A percentile compares a stretch with the other conserved stretches of the same genome.
phyloP scores from a whole-genome alignment of 2,329 filamentous ascomycete genomes.

The Sporothrix brasiliensis region DNA sequence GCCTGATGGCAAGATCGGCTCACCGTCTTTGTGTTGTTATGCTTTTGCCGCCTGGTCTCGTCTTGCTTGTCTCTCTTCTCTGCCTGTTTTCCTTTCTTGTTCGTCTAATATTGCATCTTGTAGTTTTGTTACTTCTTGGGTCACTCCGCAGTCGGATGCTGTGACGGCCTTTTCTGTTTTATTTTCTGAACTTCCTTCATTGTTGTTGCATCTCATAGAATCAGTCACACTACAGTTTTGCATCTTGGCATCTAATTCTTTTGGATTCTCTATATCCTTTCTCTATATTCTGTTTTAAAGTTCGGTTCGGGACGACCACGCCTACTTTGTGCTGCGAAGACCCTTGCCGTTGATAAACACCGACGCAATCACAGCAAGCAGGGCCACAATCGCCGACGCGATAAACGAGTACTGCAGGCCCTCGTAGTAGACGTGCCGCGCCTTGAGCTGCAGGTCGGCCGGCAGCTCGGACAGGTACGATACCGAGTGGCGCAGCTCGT shows the following conservation, averaged over 20 bases:
- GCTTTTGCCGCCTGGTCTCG: not conserved
- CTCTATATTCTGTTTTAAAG: not conserved
- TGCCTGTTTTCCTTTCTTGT: not conserved
- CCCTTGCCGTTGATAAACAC: constrained; percentile 24
- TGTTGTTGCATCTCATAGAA: constrained; percentile 28
- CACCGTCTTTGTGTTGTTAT: not conserved
- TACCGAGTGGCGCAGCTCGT: constrained; percentile 64
- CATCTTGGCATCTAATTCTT: not conserved
- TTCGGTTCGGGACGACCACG: not conserved
- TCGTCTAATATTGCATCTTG: not conserved
- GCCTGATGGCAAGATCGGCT: too few species aligned
- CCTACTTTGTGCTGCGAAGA: constrained; percentile 24
- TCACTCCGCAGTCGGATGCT: constrained; percentile 1
- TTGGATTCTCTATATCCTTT: not conserved
- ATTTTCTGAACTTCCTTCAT: not conserved
- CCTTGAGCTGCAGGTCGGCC: constrained; percentile 58
- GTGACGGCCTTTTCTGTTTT: not conserved
- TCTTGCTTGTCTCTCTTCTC: not conserved
- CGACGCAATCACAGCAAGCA: constrained; percentile 47
- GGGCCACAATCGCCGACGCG: constrained; percentile 56
- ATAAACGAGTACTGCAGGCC: constrained; percentile 60
- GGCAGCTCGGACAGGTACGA: constrained; percentile 58
- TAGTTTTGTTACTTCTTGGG: constrained; percentile 5
- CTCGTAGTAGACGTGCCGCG: constrained; percentile 62
- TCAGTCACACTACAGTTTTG: constrained; percentile 23